Evolutionary conservation across 2,329 filamentous ascomycete species (phyloP), one percentile per base, ranked within the genome.

Genomic region (Neofusicoccum cordaticola): DNA sequence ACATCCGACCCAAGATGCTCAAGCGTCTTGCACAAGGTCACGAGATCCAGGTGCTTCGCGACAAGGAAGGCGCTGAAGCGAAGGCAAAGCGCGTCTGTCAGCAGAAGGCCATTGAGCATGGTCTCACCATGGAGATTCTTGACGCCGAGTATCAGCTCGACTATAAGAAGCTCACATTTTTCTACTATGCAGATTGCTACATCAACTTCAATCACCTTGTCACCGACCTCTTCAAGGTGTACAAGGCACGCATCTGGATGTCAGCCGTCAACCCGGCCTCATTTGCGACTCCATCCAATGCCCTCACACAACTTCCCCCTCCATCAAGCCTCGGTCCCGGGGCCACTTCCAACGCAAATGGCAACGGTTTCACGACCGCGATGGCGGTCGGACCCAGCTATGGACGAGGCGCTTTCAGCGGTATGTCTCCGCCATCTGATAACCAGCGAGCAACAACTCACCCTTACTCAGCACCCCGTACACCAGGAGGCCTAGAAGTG

Each of bases 161-260:
- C 76, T 97, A 93, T 88, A 97, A 98, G 80, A 99, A 99, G 77
- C 82, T 99, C 64, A 99, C 96, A 0, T 98, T 98, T 79, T 99
- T 97, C 81, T 99, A 98, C 80, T 99, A 97, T 75, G 94, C 95
- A 62, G 93, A 97, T 74, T 88, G 92, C 0, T 99, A 99, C 76
- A 97, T 99, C 83, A 98, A 98, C 80, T 99, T 99, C 84, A 99
- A 99, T 76, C 92, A 92, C 2, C 86, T 99, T 15, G 95, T 99
- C 62, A 97, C 93, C 0, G 95, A 99, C 75, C 84, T 99, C 12
- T 99, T 98, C 85, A 98, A 98, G 80, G 94, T 98, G 67, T 99
- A 98, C 84, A 99, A 99, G 82, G 97, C 94, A 22, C 88, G 96
- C 71, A 99, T 99, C 72, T 99, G 95, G 95, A 97, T 99, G 92